Conservation (phyloP, 1,139 yeast genomes). For the Lodderomyces metapsilosis region DNA sequence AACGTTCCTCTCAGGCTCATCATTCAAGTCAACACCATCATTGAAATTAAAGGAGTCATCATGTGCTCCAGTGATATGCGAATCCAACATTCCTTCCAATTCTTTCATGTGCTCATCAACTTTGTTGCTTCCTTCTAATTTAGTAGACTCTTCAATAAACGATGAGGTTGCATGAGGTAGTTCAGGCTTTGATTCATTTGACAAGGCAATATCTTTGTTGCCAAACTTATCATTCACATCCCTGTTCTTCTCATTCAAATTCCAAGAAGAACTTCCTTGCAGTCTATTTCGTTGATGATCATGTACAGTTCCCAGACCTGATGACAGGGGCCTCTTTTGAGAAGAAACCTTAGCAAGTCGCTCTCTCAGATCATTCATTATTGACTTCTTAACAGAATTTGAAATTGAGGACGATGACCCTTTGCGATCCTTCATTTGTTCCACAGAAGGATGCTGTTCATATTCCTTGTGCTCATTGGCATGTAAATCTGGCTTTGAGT, state of each 20-base stretch:
- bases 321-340: neutral
- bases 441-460: neutral
- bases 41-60: conserved; percentile 10
- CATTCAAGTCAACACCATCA: conserved; percentile 5
- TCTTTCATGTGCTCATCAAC: conserved; percentile 40
- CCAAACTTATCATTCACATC: neutral
- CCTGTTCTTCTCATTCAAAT: neutral
- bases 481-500: neutral
- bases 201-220: too few relatives aligned
- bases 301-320: neutral
- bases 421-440: neutral
- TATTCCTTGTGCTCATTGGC: neutral
- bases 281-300: neutral
- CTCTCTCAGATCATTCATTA: neutral
- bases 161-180: conserved; percentile 5
- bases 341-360: neutral
- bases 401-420: neutral
- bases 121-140: conserved; percentile 10
- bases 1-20: neutral
- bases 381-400: neutral
- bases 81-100: conserved; percentile 40
- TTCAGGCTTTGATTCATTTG: neutral
- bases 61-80: conserved; percentile 11
- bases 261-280: conserved; percentile 1
- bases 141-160: conserved; percentile 15